Evolutionary conservation across 495 filamentous ascomycete genomes (phyloP).

Genomic region (Lindgomyces ingoldianus): DNA sequence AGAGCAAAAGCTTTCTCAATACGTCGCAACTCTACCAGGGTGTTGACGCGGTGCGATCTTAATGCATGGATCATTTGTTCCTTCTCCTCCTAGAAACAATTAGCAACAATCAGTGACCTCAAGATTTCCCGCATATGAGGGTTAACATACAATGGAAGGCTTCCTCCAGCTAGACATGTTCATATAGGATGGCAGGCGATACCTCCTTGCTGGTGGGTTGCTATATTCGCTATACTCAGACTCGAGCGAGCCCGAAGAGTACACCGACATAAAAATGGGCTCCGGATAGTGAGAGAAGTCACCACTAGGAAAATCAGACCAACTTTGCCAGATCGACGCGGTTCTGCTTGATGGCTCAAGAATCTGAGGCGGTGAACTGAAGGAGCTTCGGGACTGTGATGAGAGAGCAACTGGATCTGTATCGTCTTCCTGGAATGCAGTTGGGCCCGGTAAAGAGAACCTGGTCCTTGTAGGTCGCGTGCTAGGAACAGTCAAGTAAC

Average conservation of each 20-base stretch:
- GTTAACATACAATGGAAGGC: constrained; percentile 20
- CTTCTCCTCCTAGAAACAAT: constrained; percentile 50
- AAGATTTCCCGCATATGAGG: not conserved
- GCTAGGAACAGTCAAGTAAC: constrained; percentile 30
- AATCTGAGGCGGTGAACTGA: not conserved
- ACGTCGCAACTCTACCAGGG: constrained; percentile 70
- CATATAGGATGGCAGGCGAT: constrained; percentile 32
- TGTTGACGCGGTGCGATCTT: constrained; percentile 67
- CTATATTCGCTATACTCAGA: constrained; percentile 35
- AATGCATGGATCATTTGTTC: constrained; percentile 56
- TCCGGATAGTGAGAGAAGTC: constrained; percentile 9
- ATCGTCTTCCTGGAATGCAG: not conserved
- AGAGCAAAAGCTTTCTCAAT: constrained; percentile 66
- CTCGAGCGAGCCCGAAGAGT: constrained; percentile 21
- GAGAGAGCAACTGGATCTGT: not conserved
- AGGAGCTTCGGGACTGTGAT: not conserved
- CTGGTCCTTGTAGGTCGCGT: constrained; percentile 4
- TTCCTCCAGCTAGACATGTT: constrained; percentile 29
- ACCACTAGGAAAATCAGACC: not conserved
- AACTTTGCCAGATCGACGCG: not conserved
- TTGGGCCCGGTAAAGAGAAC: constrained; percentile 8
- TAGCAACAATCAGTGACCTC: not conserved
- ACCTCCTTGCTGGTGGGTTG: constrained; percentile 35
- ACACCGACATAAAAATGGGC: constrained; percentile 31
- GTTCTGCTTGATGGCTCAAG: not conserved